A percentile compares a stretch with the other conserved stretches of the same genome.
Conservation (phyloP, 805 yeast species). For the Jamesozyma jinghongensis region DNA sequence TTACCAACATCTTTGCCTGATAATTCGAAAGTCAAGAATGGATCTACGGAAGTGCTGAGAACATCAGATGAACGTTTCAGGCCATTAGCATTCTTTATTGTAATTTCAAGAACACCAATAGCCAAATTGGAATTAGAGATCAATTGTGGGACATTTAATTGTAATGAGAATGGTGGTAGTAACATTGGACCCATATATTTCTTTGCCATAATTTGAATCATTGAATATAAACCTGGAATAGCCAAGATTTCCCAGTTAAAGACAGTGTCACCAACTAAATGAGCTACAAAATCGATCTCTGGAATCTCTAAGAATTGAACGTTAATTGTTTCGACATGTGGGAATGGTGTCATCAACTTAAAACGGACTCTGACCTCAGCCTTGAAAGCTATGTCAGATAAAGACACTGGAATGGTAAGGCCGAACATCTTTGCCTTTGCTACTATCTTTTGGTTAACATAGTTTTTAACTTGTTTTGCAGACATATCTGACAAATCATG, state of each 20-base stretch:
- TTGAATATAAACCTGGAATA: conserved; percentile 77
- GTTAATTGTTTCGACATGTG: conserved; percentile 87
- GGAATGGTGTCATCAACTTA: conserved; percentile 83
- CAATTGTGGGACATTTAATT: conserved; percentile 84
- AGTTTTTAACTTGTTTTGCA: conserved; percentile 73
- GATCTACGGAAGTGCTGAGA: conserved; percentile 76
- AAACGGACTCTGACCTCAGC: conserved; percentile 71
- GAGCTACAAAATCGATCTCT: conserved; percentile 73
- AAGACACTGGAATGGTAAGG: conserved; percentile 64
- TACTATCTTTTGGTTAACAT: conserved; percentile 72
- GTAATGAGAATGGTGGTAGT: conserved; percentile 85
- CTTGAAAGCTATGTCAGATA: conserved; percentile 70
- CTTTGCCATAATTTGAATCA: conserved; percentile 75
- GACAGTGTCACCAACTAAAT: conserved; percentile 63
- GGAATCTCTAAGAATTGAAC: conserved; percentile 83
- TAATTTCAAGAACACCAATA: conserved; percentile 73
- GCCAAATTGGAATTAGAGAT: conserved; percentile 82
- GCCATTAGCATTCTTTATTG: conserved; percentile 55
- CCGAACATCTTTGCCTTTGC: conserved; percentile 81
- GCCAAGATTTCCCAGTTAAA: conserved; percentile 83
- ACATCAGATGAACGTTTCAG: conserved; percentile 59
- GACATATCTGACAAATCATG: conserved; percentile 77
- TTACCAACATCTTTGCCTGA: conserved; percentile 50
- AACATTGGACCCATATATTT: conserved; percentile 85
- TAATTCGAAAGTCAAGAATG: conserved; percentile 70